Percentiles rank a stretch among this genome's conserved stretches.
Conservation (phyloP, 2,329 filamentous ascomycete genomes). For the Colletotrichum shisoi region DNA sequence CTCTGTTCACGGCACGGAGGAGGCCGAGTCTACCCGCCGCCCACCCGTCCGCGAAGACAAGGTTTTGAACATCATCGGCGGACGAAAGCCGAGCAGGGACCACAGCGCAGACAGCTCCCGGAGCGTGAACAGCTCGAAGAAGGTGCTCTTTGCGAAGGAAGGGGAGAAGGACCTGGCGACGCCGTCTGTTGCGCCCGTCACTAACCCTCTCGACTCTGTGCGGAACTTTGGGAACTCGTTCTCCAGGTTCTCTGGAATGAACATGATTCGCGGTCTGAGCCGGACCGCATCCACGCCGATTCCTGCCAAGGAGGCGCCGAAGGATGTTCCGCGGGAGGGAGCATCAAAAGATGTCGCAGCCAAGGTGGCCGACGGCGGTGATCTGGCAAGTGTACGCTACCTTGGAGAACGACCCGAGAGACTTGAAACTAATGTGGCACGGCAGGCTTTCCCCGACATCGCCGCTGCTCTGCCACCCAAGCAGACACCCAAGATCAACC, state of each 20-base stretch:
- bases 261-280: conserved; percentile 78
- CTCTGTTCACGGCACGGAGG: conserved; percentile 57
- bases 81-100: conserved; percentile 69
- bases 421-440: conserved; percentile 23
- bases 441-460: conserved; percentile 68
- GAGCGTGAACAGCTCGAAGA: conserved; percentile 69
- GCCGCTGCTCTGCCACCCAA: conserved; percentile 64
- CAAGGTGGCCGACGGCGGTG: conserved; percentile 59
- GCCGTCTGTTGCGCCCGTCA: conserved; percentile 22
- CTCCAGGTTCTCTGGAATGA: conserved; percentile 79
- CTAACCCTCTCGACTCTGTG: conserved; percentile 73
- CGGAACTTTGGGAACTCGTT: conserved; percentile 80
- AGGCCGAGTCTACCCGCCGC: conserved; percentile 46
- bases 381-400: conserved; percentile 63
- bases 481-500: conserved; percentile 63
- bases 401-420: background rate
- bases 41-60: conserved; percentile 63
- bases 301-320: conserved; percentile 43
- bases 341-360: conserved; percentile 49
- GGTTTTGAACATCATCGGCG: conserved; percentile 74
- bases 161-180: conserved; percentile 50
- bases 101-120: conserved; percentile 77
- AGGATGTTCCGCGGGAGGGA: background rate
- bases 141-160: conserved; percentile 59
- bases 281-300: conserved; percentile 58